Percentiles rank a stretch among this genome's conserved stretches.
These are phyloP conservation scores for Cardamine resedifolia DNA, from an alignment of 345 rosid species.

Conservation along the genomic window DNA sequence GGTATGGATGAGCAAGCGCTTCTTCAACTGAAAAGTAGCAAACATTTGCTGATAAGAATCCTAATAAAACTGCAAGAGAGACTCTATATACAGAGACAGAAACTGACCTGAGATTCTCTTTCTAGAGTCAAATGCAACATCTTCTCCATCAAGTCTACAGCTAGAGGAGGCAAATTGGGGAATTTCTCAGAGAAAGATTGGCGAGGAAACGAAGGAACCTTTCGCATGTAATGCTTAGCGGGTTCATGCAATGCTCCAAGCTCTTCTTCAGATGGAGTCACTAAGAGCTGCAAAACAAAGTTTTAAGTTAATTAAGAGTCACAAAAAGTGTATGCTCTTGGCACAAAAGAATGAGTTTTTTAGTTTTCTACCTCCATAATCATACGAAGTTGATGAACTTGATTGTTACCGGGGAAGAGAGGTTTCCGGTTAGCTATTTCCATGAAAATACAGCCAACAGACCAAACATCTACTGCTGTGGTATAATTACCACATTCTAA, in stretches of 20 bases:
- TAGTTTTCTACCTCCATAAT: constrained; percentile 65
- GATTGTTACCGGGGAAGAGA: constrained; percentile 89
- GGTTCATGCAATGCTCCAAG: constrained; percentile 67
- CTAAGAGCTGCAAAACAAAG: constrained; percentile 61
- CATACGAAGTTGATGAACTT: constrained; percentile 80
- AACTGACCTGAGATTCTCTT: constrained; percentile 74
- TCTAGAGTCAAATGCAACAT: constrained; percentile 88
- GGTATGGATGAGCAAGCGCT: constrained; percentile 88
- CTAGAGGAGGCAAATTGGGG: constrained; percentile 63
- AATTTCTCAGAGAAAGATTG: constrained; percentile 76
- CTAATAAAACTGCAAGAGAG: not conserved
- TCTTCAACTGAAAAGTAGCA: constrained; percentile 54
- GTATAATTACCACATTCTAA: constrained; percentile 78
- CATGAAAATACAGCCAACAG: constrained; percentile 93
- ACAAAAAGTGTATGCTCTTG: not conserved
- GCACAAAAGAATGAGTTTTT: not conserved
- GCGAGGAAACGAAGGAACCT: constrained; percentile 55
- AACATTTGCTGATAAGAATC: not conserved
- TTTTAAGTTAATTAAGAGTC: not conserved
- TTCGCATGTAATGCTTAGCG: constrained; percentile 73
- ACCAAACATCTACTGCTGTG: constrained; percentile 91
- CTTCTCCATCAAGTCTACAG: constrained; percentile 85
- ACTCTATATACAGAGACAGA: not conserved
- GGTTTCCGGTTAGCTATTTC: constrained; percentile 78
- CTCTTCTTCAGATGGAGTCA: constrained; percentile 86